Percentiles rank a stretch among this genome's conserved stretches.
Conservation (phyloP, 73 alveolate species). For the Blepharisma stoltei region DNA sequence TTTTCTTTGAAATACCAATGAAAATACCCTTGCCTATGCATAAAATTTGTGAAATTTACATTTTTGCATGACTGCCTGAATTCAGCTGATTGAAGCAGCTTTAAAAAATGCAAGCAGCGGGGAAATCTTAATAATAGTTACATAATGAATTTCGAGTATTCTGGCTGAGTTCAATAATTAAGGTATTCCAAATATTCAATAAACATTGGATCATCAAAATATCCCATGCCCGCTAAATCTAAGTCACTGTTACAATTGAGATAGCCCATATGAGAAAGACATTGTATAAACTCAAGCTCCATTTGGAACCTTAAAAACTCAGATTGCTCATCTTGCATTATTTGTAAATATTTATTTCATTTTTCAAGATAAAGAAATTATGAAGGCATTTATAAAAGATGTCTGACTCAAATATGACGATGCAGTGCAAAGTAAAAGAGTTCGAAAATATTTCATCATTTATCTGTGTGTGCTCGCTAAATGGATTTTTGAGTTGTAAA, state of each 20-base stretch:
- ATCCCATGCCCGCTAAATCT: neutral
- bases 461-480: too few relatives aligned
- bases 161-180: slow-evolving; percentile 19
- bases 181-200: slow-evolving; percentile 5
- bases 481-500: too few relatives aligned
- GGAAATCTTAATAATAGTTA: slow-evolving; percentile 6
- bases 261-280: neutral
- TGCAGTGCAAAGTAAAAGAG: too few relatives aligned
- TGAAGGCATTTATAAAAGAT: too few relatives aligned
- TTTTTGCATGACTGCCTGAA: slow-evolving; percentile 16
- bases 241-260: neutral
- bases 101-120: neutral
- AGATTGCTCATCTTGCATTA: slow-evolving; percentile 17
- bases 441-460: too few relatives aligned
- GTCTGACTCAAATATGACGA: too few relatives aligned
- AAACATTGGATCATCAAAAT: slow-evolving; percentile 19
- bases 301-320: neutral
- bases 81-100: neutral
- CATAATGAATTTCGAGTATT: slow-evolving; percentile 8
- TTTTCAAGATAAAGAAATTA: too few relatives aligned
- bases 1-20: slow-evolving; percentile 23
- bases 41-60: neutral
- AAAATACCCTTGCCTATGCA: neutral
- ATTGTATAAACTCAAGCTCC: slow-evolving; percentile 26
- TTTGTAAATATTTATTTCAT: neutral